A percentile compares a stretch with the other conserved stretches of the same genome.
These are phyloP conservation scores for Agaricus subrufescens DNA, from an alignment of 768 basidiomycete species.

Conservation along the genomic window DNA sequence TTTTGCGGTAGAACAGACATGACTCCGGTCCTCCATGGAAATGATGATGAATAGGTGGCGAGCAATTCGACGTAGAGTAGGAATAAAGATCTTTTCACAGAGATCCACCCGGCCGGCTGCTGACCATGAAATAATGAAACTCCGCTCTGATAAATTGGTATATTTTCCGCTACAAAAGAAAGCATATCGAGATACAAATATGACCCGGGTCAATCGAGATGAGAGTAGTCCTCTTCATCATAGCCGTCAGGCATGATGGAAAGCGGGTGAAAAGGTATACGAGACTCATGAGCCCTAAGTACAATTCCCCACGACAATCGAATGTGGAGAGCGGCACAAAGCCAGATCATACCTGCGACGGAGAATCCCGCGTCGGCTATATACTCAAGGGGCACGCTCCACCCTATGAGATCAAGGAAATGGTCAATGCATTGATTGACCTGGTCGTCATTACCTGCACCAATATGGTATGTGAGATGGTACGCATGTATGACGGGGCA, in stretches of 20 bases:
- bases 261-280: not conserved
- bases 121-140: no score
- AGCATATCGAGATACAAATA: not conserved
- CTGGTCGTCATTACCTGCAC: not conserved
- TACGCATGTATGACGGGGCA: not conserved
- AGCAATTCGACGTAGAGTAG: no score
- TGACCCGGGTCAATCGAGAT: not conserved
- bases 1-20: no score
- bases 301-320: constrained; percentile 1
- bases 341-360: constrained; percentile 5
- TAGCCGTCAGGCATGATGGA: not conserved
- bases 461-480: not conserved
- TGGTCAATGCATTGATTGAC: constrained; percentile 17
- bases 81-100: no score
- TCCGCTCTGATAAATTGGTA: no score
- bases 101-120: no score
- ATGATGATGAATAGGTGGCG: no score
- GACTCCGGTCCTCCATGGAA: no score
- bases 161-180: no score
- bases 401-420: constrained; percentile 52
- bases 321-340: constrained; percentile 1
- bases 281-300: not conserved
- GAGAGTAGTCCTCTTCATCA: not conserved
- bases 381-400: constrained; percentile 48
- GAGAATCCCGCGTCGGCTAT: constrained; percentile 41